Evolutionary conservation across 2,329 filamentous ascomycete species (phyloP).

Genomic region (Fusarium denticulatum): DNA sequence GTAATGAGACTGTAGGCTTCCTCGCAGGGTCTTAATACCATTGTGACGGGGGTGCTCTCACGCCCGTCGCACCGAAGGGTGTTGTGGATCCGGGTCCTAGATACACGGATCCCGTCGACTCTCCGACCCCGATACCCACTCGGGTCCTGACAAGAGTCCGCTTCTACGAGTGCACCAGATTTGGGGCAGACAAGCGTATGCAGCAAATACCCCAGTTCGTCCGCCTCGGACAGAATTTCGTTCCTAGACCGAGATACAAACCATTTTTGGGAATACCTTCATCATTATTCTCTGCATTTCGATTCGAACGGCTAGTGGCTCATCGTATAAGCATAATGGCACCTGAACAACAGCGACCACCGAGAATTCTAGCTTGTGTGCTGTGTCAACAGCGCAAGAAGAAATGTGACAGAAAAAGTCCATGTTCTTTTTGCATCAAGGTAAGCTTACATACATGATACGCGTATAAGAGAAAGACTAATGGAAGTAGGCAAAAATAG

Average conservation of each 20-base stretch:
- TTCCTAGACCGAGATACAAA: background rate
- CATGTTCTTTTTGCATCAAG: conserved; percentile 34
- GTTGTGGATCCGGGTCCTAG: conserved; percentile 4
- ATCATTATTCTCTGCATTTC: background rate
- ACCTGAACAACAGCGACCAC: conserved; percentile 10
- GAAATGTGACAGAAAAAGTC: conserved; percentile 33
- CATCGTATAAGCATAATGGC: conserved; percentile 10
- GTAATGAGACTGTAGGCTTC: background rate
- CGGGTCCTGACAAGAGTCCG: conserved; percentile 20
- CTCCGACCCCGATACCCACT: conserved; percentile 25
- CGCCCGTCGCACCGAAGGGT: conserved; percentile 23
- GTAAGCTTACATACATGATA: background rate
- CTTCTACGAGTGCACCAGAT: background rate
- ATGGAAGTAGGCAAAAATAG: conserved; percentile 13
- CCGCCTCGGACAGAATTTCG: conserved; percentile 1
- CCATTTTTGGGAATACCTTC: background rate
- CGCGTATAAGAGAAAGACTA: background rate
- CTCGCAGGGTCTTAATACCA: conserved; percentile 23
- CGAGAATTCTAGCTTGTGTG: conserved; percentile 27
- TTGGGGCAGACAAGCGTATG: background rate
- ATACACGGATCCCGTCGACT: conserved; percentile 25
- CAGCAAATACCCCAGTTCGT: conserved; percentile 24
- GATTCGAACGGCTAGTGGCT: background rate
- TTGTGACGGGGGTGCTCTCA: background rate
- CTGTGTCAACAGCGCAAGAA: conserved; percentile 36